phyloP scores from a whole-genome alignment of 2,329 filamentous ascomycete species.

The Thelonectria blattea region DNA sequence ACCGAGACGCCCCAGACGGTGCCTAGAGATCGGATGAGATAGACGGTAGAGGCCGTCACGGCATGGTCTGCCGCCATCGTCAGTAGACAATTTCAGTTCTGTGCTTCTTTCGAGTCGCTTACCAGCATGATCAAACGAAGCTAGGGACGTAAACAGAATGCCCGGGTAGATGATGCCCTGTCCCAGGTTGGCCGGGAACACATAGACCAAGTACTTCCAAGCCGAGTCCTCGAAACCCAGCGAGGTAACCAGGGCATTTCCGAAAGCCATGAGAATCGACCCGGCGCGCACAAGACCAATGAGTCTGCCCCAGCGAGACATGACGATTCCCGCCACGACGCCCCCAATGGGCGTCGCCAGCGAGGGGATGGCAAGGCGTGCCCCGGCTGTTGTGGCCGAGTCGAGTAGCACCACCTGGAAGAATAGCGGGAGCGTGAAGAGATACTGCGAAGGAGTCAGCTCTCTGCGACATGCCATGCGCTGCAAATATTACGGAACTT shows the following conservation, averaged over 20 bases:
- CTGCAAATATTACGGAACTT: conserved; percentile 37
- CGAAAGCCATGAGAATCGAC: conserved; percentile 57
- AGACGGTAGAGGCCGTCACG: conserved; percentile 66
- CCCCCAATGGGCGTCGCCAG: conserved; percentile 64
- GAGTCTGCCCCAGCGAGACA: conserved; percentile 61
- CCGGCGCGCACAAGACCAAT: conserved; percentile 59
- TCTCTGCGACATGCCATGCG: not conserved
- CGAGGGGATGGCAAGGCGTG: conserved; percentile 68
- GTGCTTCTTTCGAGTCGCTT: conserved; percentile 25
- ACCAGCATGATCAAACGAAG: conserved; percentile 67
- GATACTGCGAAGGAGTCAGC: conserved; percentile 50
- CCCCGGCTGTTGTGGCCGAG: conserved; percentile 67
- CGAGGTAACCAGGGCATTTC: conserved; percentile 58
- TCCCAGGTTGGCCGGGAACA: conserved; percentile 64
- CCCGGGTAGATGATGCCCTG: conserved; percentile 65
- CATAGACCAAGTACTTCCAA: conserved; percentile 62
- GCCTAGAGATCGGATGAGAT: conserved; percentile 67
- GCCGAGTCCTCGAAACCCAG: conserved; percentile 56
- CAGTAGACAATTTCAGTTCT: not conserved
- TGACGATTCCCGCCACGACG: conserved; percentile 62
- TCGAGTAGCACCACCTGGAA: conserved; percentile 72
- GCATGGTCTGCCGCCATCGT: conserved; percentile 58
- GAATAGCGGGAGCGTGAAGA: conserved; percentile 74
- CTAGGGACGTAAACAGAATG: conserved; percentile 66
- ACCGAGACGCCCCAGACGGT: conserved; percentile 69